Evolutionary conservation across 805 yeast species (phyloP).

Genomic region (Kodamaea lidongshanica): DNA sequence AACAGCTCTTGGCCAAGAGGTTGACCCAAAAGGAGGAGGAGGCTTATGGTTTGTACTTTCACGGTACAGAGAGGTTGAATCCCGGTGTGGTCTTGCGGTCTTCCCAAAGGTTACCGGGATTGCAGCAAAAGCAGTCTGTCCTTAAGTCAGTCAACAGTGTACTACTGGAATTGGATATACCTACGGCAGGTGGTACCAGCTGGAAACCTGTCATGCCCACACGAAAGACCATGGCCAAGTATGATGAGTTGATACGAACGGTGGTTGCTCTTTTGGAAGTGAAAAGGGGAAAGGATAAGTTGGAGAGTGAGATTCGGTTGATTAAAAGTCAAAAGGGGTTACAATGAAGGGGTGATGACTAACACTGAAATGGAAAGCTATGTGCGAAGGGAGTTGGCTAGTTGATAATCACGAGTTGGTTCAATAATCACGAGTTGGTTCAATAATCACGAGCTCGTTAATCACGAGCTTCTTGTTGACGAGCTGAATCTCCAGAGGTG

Average conservation of each 20-base stretch:
- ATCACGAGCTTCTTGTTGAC: too few relatives aligned
- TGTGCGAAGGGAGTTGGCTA: too few relatives aligned
- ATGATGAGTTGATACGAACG: slow-evolving; percentile 66
- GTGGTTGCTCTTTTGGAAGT: slow-evolving; percentile 72
- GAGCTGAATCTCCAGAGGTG: too few relatives aligned
- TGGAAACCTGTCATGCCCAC: slow-evolving; percentile 86
- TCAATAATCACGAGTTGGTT: too few relatives aligned
- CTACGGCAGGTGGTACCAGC: slow-evolving; percentile 46
- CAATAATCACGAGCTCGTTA: too few relatives aligned
- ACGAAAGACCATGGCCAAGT: slow-evolving; percentile 64
- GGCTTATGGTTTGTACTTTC: slow-evolving; percentile 76
- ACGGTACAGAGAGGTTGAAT: slow-evolving; percentile 57
- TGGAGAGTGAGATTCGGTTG: slow-evolving; percentile 63
- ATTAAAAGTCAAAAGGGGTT: slow-evolving; percentile 38
- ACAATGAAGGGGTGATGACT: too few relatives aligned
- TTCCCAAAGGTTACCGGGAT: slow-evolving; percentile 39
- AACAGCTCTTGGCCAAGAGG: slow-evolving; percentile 44
- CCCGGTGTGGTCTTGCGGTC: slow-evolving; percentile 86
- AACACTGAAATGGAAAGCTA: too few relatives aligned
- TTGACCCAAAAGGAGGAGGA: slow-evolving; percentile 75
- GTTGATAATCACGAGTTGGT: too few relatives aligned
- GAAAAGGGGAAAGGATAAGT: slow-evolving; percentile 80
- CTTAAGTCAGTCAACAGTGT: slow-evolving; percentile 67
- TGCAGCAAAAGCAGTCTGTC: slow-evolving; percentile 58
- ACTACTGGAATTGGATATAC: slow-evolving; percentile 72